Base-by-base conservation (phyloP, 1,284 basidiomycete genomes). In the Grifola frondosa region DNA sequence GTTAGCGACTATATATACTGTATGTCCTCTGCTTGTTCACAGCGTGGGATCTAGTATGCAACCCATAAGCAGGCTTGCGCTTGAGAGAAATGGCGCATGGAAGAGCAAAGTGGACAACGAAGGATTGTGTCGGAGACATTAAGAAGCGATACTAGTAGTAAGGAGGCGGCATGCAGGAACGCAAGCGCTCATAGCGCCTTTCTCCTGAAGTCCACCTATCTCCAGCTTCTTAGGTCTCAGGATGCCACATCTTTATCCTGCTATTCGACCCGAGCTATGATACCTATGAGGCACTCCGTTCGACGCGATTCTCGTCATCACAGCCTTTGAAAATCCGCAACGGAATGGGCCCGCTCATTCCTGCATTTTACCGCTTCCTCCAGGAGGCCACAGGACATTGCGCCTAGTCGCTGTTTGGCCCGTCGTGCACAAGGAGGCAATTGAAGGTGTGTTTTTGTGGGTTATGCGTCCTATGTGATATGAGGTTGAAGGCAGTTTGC, bases 331-430 rank as follows among this genome's bases (percentile, higher is more conserved):
- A 92, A 64, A 91, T 96, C 53, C 79, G 89, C 51, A 88, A 87
- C 47, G 92, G 91, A 7, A 91, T 86, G 54, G 88, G 88, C 40
- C 83, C 86, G 11, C 78, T 91, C 15, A 84, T 80, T 36, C 73
- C 82, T 19, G 87, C 91, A 0, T 94, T 93, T 64, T 91, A 92
- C 68, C 84, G 84, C 57, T 91, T 88, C 60, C 73, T 95, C 31
- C 91, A n/a, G n/a, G n/a, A 91, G 95, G 65, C 91, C 92, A 4
- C 91, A 95, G 63, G 90, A 90, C 28, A 94, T 95, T 50, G 93
- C 93, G 26, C 79, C 28, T 91, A 88, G 9, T 92, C 91, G 9
- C 73, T 96, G 36, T 95, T 96, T 58, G 90, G 91, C 91, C 91
- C 30, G 81, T 94, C 19, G 90, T 92, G n/a, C 75, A 88, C 56